Evolutionary conservation across 1,284 basidiomycete genomes (phyloP).

Genomic region (Trichosporon faecale): DNA sequence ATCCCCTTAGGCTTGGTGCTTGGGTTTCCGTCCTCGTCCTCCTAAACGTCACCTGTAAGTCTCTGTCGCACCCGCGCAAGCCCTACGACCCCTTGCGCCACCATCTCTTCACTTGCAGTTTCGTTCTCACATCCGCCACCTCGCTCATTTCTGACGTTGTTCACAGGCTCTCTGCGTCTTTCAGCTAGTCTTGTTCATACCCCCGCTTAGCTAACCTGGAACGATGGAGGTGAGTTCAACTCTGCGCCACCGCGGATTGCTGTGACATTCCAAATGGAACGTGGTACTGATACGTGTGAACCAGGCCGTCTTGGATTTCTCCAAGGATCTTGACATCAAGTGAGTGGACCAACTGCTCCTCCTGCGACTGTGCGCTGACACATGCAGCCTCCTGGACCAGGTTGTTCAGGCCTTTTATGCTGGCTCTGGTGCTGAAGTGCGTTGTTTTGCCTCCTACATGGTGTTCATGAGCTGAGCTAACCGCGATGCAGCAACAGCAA

Average conservation of each 20-base stretch:
- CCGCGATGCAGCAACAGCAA: slow-evolving; percentile 69
- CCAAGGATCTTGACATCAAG: slow-evolving; percentile 74
- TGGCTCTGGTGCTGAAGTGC: slow-evolving; percentile 69
- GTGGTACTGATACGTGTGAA: slow-evolving; percentile 22
- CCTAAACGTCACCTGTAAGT: background rate
- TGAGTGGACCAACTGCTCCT: slow-evolving; percentile 23
- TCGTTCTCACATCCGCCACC: background rate
- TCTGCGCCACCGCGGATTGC: background rate
- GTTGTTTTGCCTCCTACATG: slow-evolving; percentile 30
- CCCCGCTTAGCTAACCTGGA: slow-evolving; percentile 11
- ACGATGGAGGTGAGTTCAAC: slow-evolving; percentile 42
- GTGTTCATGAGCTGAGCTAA: background rate
- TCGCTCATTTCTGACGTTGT: slow-evolving; percentile 1
- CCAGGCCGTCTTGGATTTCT: slow-evolving; percentile 81
- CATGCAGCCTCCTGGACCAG: slow-evolving; percentile 66
- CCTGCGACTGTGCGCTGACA: background rate
- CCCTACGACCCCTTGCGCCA: slow-evolving; percentile 1
- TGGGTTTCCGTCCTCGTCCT: background rate
- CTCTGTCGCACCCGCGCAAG: background rate
- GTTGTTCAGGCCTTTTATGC: slow-evolving; percentile 81
- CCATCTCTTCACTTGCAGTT: slow-evolving; percentile 6
- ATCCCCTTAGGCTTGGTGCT: background rate
- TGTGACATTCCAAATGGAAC: background rate
- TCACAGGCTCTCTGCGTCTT: background rate
- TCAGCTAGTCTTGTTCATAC: background rate